These are phyloP conservation scores for Melastoma malabathricum DNA, from an alignment of 345 rosid genomes.

Conservation along the genomic window DNA sequence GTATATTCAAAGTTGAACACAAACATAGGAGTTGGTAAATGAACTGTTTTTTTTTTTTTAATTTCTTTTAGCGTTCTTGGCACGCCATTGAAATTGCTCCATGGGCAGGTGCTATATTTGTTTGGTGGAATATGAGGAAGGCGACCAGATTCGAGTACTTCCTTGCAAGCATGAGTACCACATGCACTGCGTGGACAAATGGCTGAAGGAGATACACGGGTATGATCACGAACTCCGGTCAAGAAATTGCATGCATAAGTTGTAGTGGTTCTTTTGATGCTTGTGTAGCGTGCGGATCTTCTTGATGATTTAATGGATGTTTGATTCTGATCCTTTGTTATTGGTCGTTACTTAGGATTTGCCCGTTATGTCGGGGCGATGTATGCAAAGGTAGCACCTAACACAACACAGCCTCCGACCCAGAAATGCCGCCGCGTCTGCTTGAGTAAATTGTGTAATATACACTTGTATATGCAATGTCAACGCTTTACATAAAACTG, in stretches of 20 bases:
- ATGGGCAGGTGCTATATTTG: slow-evolving; percentile 54
- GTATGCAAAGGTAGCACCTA: slow-evolving; percentile 27
- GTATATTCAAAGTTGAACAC: too few relatives aligned
- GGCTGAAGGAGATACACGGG: slow-evolving; percentile 87
- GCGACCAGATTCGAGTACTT: slow-evolving; percentile 54
- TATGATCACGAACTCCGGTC: slow-evolving; percentile 8
- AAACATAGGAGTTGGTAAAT: too few relatives aligned
- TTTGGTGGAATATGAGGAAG: slow-evolving; percentile 58
- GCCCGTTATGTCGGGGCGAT: slow-evolving; percentile 66
- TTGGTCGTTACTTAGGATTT: slow-evolving; percentile 31
- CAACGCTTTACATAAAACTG: too few relatives aligned
- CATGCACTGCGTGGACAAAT: slow-evolving; percentile 66
- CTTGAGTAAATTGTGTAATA: slow-evolving; percentile 16
- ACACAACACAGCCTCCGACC: slow-evolving; percentile 9
- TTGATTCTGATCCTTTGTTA: background rate
- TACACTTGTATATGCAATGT: background rate
- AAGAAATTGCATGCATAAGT: background rate
- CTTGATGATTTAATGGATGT: background rate
- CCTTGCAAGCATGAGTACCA: slow-evolving; percentile 79
- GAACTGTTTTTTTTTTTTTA: too few relatives aligned
- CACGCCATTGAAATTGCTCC: background rate
- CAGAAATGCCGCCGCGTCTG: slow-evolving; percentile 24
- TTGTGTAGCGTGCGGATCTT: too few relatives aligned
- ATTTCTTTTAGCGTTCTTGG: too few relatives aligned
- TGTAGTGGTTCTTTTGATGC: too few relatives aligned